These are phyloP conservation scores for Clonostachys solani DNA, from an alignment of 2,329 filamentous ascomycete species.

Conservation along the genomic window DNA sequence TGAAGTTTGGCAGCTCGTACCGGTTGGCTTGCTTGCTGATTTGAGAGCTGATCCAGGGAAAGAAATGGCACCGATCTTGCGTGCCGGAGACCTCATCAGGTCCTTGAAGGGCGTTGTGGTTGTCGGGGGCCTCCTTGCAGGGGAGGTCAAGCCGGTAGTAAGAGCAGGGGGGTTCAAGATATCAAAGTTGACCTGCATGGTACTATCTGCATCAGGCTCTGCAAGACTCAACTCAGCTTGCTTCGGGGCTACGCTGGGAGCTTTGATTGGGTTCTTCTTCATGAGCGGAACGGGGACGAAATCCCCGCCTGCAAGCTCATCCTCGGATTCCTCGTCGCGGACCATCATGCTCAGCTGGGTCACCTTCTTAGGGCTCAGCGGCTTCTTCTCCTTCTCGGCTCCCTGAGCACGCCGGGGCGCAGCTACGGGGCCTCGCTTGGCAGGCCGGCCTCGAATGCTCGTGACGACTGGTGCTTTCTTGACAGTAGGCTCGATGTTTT, in stretches of 20 bases:
- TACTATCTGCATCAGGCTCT: constrained; percentile 4
- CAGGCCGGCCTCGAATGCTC: constrained; percentile 34
- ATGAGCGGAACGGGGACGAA: constrained; percentile 46
- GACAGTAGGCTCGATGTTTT: constrained; percentile 47
- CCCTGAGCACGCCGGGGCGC: background rate
- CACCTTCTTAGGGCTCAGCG: constrained; percentile 62
- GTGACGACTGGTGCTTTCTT: constrained; percentile 27
- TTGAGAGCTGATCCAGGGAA: constrained; percentile 27
- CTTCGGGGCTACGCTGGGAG: constrained; percentile 16
- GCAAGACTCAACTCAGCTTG: background rate
- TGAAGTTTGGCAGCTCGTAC: constrained; percentile 13
- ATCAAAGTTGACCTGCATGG: constrained; percentile 18
- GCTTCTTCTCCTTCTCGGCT: constrained; percentile 32
- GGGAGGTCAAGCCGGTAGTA: constrained; percentile 31
- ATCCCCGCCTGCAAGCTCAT: constrained; percentile 52
- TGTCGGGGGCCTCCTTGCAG: constrained; percentile 47
- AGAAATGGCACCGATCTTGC: constrained; percentile 25
- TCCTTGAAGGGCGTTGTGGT: constrained; percentile 53
- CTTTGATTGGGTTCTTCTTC: constrained; percentile 52
- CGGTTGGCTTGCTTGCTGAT: constrained; percentile 4
- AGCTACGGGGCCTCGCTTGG: constrained; percentile 26
- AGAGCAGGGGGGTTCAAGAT: constrained; percentile 27
- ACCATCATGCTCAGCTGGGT: constrained; percentile 45
- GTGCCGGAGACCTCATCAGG: constrained; percentile 51
- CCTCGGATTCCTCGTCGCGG: constrained; percentile 47